A percentile compares a stretch with the other conserved stretches of the same genome.
phyloP scores from a whole-genome alignment of 2,329 filamentous ascomycete genomes.

The Scedosporium boydii region DNA sequence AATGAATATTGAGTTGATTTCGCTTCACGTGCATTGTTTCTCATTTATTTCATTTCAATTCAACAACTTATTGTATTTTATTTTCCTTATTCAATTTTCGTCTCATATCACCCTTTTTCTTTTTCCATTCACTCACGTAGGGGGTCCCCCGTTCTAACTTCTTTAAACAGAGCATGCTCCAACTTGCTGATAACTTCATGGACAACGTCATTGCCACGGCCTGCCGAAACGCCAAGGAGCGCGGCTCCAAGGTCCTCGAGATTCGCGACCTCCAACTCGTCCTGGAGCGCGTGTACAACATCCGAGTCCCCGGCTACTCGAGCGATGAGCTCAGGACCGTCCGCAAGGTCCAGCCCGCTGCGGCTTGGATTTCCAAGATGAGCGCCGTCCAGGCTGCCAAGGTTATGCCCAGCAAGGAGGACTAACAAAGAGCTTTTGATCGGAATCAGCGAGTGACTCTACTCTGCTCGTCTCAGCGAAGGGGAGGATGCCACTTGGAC shows the following conservation, averaged over 20 bases:
- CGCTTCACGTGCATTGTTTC: background rate
- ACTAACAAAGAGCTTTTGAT: constrained; percentile 16
- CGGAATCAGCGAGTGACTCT: constrained; percentile 24
- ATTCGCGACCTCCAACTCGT: constrained; percentile 78
- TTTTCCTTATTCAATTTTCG: too few species aligned
- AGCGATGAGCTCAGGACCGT: constrained; percentile 92
- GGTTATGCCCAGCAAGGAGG: constrained; percentile 57
- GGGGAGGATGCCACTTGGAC: background rate
- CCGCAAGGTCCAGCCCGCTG: constrained; percentile 80
- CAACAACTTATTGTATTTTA: too few species aligned
- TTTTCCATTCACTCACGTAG: too few species aligned
- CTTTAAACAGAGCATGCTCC: constrained; percentile 67
- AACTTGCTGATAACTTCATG: constrained; percentile 87
- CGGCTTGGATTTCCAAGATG: constrained; percentile 94
- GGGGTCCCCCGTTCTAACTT: too few species aligned
- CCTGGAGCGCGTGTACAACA: constrained; percentile 78
- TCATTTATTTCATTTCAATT: too few species aligned
- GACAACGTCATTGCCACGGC: constrained; percentile 81
- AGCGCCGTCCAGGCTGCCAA: constrained; percentile 92
- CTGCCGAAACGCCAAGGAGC: constrained; percentile 86
- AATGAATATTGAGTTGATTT: too few species aligned
- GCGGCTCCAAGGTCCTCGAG: constrained; percentile 82
- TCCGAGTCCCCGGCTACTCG: constrained; percentile 86
- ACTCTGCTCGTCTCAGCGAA: background rate
- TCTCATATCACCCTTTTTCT: too few species aligned